These are phyloP conservation scores for Senna tora DNA, from an alignment of 306 rosid species.

Conservation along the genomic window DNA sequence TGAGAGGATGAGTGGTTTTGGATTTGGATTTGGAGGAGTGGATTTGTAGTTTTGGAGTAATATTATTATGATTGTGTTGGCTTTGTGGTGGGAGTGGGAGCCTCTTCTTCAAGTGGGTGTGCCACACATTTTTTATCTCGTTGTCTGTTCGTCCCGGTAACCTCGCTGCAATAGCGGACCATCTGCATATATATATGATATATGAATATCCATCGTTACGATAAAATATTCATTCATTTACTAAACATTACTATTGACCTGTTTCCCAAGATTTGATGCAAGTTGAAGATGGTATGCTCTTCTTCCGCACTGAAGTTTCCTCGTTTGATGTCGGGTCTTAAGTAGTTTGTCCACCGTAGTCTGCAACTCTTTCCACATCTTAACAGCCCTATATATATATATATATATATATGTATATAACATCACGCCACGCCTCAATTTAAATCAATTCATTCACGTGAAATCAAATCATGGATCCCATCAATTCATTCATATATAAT, in stretches of 20 bases:
- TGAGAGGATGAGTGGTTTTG: background rate
- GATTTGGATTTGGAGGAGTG: background rate
- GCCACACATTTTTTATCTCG: conserved; percentile 87
- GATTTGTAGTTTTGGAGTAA: background rate
- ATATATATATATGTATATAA: no score
- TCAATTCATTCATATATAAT: no score
- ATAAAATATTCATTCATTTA: no score
- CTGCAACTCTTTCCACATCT: conserved; percentile 95
- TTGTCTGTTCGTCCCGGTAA: conserved; percentile 87
- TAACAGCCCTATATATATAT: conserved; percentile 72
- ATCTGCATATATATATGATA: no score
- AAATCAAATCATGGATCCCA: no score
- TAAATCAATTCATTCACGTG: no score
- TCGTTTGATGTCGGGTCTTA: conserved; percentile 75
- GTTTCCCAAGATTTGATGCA: conserved; percentile 70
- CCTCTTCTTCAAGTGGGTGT: conserved; percentile 74
- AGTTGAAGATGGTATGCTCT: conserved; percentile 60
- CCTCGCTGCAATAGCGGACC: conserved; percentile 86
- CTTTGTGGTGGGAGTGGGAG: conserved; percentile 38
- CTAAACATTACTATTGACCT: no score
- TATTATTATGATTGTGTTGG: background rate
- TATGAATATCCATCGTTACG: no score
- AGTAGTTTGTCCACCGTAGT: conserved; percentile 73
- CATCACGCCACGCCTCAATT: no score
- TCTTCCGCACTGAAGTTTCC: conserved; percentile 74